These are phyloP conservation scores for Aspergillus oerlinghausenensis DNA, from an alignment of 2,329 filamentous ascomycete species.

Conservation along the genomic window DNA sequence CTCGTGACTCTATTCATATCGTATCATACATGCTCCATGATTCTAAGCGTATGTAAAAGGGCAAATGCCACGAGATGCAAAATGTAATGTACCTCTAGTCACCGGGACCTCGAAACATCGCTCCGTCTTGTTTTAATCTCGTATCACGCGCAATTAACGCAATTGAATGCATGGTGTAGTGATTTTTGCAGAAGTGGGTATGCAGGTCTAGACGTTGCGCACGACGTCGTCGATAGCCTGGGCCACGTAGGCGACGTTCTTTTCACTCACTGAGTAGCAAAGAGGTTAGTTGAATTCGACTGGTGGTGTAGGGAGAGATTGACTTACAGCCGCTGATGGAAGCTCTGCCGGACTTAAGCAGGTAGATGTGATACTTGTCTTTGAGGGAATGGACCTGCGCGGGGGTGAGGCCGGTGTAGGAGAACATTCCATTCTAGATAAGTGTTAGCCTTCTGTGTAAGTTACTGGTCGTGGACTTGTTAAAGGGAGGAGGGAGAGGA, in stretches of 20 bases:
- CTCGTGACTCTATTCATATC: background rate
- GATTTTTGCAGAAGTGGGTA: background rate
- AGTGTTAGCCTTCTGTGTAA: background rate
- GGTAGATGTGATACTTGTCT: conserved; percentile 42
- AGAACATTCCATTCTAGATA: conserved; percentile 76
- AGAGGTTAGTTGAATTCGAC: background rate
- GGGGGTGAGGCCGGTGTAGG: conserved; percentile 56
- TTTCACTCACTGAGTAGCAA: conserved; percentile 30
- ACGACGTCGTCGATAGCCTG: conserved; percentile 35
- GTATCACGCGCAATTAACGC: background rate
- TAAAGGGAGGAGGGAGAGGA: background rate
- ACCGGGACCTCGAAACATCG: background rate
- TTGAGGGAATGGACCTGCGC: conserved; percentile 41
- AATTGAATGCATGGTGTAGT: background rate
- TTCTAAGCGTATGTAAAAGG: background rate
- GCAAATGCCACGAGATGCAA: background rate
- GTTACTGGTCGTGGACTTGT: no score
- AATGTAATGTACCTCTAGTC: background rate
- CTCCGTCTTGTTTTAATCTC: background rate
- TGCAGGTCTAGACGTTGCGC: conserved; percentile 22
- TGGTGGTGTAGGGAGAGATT: background rate
- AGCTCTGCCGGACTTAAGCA: conserved; percentile 37
- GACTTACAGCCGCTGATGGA: conserved; percentile 38
- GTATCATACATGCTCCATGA: background rate
- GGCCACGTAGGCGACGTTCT: conserved; percentile 38